Conservation (phyloP, 768 basidiomycete species). For the Tulasnella sp. region DNA sequence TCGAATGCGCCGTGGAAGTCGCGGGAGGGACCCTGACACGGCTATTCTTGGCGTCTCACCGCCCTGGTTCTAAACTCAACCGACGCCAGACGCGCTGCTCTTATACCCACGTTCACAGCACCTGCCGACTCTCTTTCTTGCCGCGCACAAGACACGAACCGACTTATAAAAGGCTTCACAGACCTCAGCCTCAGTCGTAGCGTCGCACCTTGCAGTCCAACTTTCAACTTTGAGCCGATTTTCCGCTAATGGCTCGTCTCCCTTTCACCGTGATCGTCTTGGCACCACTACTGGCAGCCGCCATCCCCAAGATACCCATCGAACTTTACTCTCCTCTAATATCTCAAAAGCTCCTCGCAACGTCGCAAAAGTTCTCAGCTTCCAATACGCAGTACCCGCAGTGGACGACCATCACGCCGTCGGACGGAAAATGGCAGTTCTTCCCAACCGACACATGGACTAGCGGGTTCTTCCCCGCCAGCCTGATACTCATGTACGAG, state of each 20-base stretch:
- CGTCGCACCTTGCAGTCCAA: not conserved
- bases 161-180: not conserved
- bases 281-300: conserved; percentile 3
- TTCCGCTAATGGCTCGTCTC: not conserved
- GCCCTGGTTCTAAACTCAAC: not conserved
- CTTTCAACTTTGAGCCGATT: not conserved
- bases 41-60: not conserved
- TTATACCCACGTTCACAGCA: not conserved
- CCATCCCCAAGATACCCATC: conserved; percentile 34
- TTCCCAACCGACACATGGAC: conserved; percentile 27
- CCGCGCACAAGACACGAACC: not conserved
- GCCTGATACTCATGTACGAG: conserved; percentile 26
- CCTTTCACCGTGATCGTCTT: not conserved
- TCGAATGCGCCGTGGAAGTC: not conserved
- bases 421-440: conserved; percentile 16
- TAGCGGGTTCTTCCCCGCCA: conserved; percentile 30
- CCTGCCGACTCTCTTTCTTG: not conserved
- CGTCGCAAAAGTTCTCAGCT: conserved; percentile 45
- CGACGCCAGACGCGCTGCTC: not conserved
- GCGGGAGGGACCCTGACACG: not conserved
- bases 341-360: conserved; percentile 55
- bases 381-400: conserved; percentile 52
- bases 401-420: conserved; percentile 44
- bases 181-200: not conserved
- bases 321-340: conserved; percentile 60